Evolutionary conservation across 768 basidiomycete genomes (phyloP).

Genomic region (Mycena leptocephala): DNA sequence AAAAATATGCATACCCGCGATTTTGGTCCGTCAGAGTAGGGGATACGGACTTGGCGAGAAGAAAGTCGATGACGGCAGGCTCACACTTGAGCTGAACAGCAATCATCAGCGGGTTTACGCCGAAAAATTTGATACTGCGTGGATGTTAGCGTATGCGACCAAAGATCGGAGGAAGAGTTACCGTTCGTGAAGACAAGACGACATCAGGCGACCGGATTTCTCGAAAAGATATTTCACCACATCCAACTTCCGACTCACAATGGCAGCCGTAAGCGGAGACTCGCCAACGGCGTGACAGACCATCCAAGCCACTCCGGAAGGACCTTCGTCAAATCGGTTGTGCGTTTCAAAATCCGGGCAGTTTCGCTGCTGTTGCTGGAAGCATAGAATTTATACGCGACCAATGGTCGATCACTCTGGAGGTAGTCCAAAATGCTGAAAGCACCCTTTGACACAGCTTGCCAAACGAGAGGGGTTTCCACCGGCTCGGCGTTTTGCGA

Average conservation of each 20-base stretch:
- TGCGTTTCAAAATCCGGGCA: slow-evolving; percentile 58
- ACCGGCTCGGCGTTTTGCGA: slow-evolving; percentile 3
- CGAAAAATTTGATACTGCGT: not conserved
- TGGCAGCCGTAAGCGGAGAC: slow-evolving; percentile 64
- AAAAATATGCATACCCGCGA: not conserved
- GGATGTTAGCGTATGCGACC: not conserved
- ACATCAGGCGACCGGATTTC: slow-evolving; percentile 35
- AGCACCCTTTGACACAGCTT: slow-evolving; percentile 52
- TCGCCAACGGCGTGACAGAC: slow-evolving; percentile 61
- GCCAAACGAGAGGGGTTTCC: slow-evolving; percentile 58
- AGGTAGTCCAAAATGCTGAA: slow-evolving; percentile 64
- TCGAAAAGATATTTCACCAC: slow-evolving; percentile 60
- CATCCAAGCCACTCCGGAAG: slow-evolving; percentile 68
- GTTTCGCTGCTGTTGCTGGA: slow-evolving; percentile 56
- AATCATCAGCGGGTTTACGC: not conserved
- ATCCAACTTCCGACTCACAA: slow-evolving; percentile 54
- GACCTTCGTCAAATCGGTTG: slow-evolving; percentile 54
- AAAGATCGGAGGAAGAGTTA: not conserved
- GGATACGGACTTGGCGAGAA: not conserved
- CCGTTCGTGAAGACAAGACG: slow-evolving; percentile 61
- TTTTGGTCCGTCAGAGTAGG: not conserved
- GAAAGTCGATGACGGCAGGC: not conserved
- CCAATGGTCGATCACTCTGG: slow-evolving; percentile 59
- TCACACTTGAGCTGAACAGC: not conserved
- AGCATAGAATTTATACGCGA: slow-evolving; percentile 67